These are phyloP conservation scores for Penicillium verhagenii DNA, from an alignment of 495 filamentous ascomycete species.

Conservation along the genomic window DNA sequence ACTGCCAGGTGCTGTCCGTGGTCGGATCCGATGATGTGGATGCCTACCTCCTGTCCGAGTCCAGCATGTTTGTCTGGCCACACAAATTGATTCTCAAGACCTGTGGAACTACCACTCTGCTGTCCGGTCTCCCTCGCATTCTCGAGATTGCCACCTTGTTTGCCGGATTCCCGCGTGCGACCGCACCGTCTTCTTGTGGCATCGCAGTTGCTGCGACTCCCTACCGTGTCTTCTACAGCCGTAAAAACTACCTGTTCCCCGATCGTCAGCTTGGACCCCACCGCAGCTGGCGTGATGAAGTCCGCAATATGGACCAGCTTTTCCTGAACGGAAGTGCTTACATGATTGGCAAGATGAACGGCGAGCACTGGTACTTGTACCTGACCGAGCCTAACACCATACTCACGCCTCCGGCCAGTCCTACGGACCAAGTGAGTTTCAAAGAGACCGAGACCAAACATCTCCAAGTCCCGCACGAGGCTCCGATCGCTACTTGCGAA, in stretches of 20 bases:
- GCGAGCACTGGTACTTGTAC: conserved; percentile 99
- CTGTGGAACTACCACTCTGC: conserved; percentile 93
- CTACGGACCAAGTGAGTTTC: conserved; percentile 48
- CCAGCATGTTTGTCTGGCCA: conserved; percentile 98
- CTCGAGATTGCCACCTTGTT: conserved; percentile 84
- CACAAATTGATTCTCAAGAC: conserved; percentile 99
- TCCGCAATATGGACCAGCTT: conserved; percentile 82
- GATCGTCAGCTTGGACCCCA: conserved; percentile 93
- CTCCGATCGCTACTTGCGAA: conserved; percentile 38
- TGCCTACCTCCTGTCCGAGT: conserved; percentile 96
- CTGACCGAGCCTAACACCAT: conserved; percentile 80
- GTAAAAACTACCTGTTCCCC: conserved; percentile 97
- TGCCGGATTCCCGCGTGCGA: conserved; percentile 77
- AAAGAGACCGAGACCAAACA: conserved; percentile 67
- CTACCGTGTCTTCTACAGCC: conserved; percentile 96
- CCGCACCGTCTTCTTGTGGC: conserved; percentile 50
- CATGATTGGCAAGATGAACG: conserved; percentile 99
- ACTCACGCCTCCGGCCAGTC: conserved; percentile 83
- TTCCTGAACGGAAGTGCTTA: conserved; percentile 95
- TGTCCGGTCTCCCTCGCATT: conserved; percentile 83
- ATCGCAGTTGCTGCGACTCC: conserved; percentile 74
- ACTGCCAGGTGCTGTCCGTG: conserved; percentile 96
- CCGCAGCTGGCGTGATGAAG: conserved; percentile 96
- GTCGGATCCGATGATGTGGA: conserved; percentile 94
- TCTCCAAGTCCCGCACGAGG: conserved; percentile 48